Evolutionary conservation across 768 basidiomycete genomes (phyloP), one percentile per base, ranked within the genome.

Genomic region (Gloeopeniophorella convolvens): DNA sequence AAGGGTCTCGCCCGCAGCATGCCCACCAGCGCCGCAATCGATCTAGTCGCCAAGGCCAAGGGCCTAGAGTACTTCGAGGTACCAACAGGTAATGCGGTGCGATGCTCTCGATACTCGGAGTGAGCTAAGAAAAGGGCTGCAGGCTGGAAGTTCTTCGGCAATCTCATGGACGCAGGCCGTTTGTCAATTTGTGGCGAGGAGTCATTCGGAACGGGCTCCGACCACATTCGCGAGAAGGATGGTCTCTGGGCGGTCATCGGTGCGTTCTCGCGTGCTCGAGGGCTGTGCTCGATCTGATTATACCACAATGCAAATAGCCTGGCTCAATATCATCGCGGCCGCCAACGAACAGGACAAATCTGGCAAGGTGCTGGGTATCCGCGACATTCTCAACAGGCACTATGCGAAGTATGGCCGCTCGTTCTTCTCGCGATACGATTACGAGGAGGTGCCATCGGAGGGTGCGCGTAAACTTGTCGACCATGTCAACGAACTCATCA

Each of bases 81-180:
- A 16, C 96, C 96, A 3, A 99, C 96, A 18, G 93, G 92, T 85
- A 53, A 57, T 79, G 49, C 42, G 0, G 18, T 8, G 44, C 34
- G 20, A 42, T 18, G 27, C 35, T 51, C 16, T 28, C 28, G 34
- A 26, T 10, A 5, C 5, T 10, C 12, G 15, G 32, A 18, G 9
- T 18, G 20, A 31, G 13, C 32, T 55, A 18, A 55, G 36, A 32
- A 18, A 40, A 47, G 30, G 27, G 12, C 36, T 28, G 13, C 57
- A 93, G 94, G 95, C 56, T 97, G 93, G 93, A 99, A 99, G 70
- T 99, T 99, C 80, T 99, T 99, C 65, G 96, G 96, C 40, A 99
- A 98, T 70, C 74, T 99, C 60, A 99, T 99, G 96, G 96, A 99
- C 66, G 96, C 96, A 16, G 95, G 94, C 0, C 79, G 91, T 36